Evolutionary conservation across 2,329 filamentous ascomycete species (phyloP).

Genomic region (Rutstroemia sp.): DNA sequence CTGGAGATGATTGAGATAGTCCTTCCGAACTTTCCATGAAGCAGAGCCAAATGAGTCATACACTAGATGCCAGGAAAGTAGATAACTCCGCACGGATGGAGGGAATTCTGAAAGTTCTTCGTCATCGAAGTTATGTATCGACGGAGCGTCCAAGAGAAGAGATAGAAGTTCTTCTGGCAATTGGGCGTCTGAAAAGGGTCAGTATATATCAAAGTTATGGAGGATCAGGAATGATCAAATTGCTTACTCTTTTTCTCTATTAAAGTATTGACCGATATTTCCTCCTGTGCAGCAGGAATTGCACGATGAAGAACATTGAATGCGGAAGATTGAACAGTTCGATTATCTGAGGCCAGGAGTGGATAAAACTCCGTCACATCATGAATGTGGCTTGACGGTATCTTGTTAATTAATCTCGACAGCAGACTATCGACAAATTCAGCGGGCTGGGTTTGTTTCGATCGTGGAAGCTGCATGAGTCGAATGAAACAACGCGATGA

Average conservation of each 20-base stretch:
- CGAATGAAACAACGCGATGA: conserved; percentile 53
- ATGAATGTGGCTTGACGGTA: conserved; percentile 54
- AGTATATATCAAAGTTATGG: conserved; percentile 11
- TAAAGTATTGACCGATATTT: conserved; percentile 71
- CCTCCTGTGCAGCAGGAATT: conserved; percentile 71
- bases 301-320: conserved; percentile 73
- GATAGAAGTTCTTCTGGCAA: conserved; percentile 82
- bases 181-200: conserved; percentile 43
- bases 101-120: conserved; percentile 63
- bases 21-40: conserved; percentile 72
- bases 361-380: conserved; percentile 65
- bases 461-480: conserved; percentile 50
- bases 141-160: conserved; percentile 71
- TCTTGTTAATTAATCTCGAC: conserved; percentile 57
- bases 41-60: conserved; percentile 78
- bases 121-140: conserved; percentile 58
- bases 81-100: conserved; percentile 64
- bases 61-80: conserved; percentile 82
- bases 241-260: conserved; percentile 55
- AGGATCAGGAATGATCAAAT: background rate
- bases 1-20: conserved; percentile 76
- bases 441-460: conserved; percentile 52
- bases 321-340: conserved; percentile 69
- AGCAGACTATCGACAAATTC: conserved; percentile 71
- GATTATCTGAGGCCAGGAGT: conserved; percentile 67